Base-by-base conservation (phyloP, 345 rosid genomes). In the Euphorbia tirucalli region DNA sequence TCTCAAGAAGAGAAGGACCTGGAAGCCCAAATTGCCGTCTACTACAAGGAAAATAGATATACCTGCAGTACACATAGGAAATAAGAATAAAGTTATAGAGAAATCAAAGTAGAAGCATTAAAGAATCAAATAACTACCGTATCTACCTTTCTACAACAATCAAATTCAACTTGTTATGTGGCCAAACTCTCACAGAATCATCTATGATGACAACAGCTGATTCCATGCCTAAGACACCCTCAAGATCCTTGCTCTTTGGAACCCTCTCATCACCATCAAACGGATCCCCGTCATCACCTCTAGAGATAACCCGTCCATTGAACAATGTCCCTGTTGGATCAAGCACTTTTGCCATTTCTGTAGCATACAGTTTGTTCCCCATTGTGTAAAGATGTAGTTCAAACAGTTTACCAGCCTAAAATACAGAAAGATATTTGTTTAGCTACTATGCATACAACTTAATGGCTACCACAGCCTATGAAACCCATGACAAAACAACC, bases 311-410 rank as follows among this genome's bases (percentile, higher is more conserved):
- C 72, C 99, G 89, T 50, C 99, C 99, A 70, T 86, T 82, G 84
- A 95, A 95, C 79, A 95, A 75, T 64, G 77, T 83, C 68, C 99
- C 98, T 57, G 80, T 83, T 10, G 99, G 94, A 78, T 95, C 99
- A 63, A 95, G 98, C 82, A 95, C 85, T 80, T 90, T 95, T 66
- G 99, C 99, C 98, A 95, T 95, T 89, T 95, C 98, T 14, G 99
- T 90, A 55, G 99, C 99, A 80, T 95, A 95, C 22, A 93, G 81
- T 83, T 88, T 95, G 94, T 95, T 95, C 11, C 99, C 99, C 99
- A 95, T 95, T 11, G 99, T 95, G 77, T 90, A 95, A 80, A 95
- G 96, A 85, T 95, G 99, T 77, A 95, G 82, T 81, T 92, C 99
- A 71, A 69, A 95, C 58, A 93, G 80, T 82, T 93, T 88, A 77